phyloP scores from a whole-genome alignment of 768 basidiomycete genomes.

The Suillus tomentosus region DNA sequence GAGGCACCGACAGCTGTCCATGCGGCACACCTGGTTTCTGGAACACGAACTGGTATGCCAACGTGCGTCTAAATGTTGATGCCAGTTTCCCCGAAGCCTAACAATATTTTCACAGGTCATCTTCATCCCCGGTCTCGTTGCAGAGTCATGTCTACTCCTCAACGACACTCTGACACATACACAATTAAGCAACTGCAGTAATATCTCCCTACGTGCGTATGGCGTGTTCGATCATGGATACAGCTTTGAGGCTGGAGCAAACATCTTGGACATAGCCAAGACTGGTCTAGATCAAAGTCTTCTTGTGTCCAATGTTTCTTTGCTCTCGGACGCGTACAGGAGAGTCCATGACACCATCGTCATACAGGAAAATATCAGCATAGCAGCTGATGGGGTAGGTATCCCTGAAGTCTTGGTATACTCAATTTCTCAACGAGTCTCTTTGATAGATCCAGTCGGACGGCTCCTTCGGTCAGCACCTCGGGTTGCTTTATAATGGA shows the following conservation, averaged over 20 bases:
- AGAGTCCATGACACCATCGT: slow-evolving; percentile 55
- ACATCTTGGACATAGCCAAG: slow-evolving; percentile 64
- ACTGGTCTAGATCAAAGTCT: slow-evolving; percentile 56
- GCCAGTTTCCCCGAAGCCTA: too few relatives aligned
- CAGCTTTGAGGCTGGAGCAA: slow-evolving; percentile 61
- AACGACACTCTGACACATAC: slow-evolving; percentile 44
- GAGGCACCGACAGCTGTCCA: slow-evolving; percentile 54
- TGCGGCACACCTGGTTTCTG: slow-evolving; percentile 54
- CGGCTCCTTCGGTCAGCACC: slow-evolving; percentile 45
- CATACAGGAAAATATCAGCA: slow-evolving; percentile 41
- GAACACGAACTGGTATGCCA: slow-evolving; percentile 70
- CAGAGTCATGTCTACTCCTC: slow-evolving; percentile 59
- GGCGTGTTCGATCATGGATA: slow-evolving; percentile 46
- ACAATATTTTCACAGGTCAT: slow-evolving; percentile 45
- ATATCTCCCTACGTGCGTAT: slow-evolving; percentile 55
- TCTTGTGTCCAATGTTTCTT: slow-evolving; percentile 40
- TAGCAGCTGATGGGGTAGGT: slow-evolving; percentile 60
- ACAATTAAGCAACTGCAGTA: slow-evolving; percentile 47
- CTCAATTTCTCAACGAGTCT: neutral
- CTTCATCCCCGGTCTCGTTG: slow-evolving; percentile 57
- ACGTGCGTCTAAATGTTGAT: slow-evolving; percentile 37
- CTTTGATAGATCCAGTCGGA: slow-evolving; percentile 23
- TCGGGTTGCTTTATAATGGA: slow-evolving; percentile 68
- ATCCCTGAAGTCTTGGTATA: neutral
- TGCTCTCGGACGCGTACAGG: slow-evolving; percentile 51